These are phyloP conservation scores for Vicia villosa DNA, from an alignment of 306 rosid species.

Conservation along the genomic window DNA sequence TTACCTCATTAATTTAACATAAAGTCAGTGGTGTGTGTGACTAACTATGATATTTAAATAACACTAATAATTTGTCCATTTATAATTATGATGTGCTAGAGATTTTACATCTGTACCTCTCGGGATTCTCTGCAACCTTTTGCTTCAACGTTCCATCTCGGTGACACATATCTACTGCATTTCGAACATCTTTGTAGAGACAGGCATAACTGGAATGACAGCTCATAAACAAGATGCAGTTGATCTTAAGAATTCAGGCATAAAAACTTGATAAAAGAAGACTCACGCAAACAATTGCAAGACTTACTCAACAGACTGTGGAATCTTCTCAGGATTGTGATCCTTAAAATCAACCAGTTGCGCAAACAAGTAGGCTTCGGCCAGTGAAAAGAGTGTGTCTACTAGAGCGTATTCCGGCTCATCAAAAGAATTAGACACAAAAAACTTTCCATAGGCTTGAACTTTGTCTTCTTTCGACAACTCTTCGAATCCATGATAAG, in stretches of 20 bases:
- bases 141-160: conserved; percentile 97
- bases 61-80: too few species aligned
- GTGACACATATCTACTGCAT: conserved; percentile 97
- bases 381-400: conserved; percentile 93
- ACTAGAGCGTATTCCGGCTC: conserved; percentile 93
- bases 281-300: conserved; percentile 19
- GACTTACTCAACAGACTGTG: conserved; percentile 68
- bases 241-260: conserved; percentile 8
- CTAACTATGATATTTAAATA: too few species aligned
- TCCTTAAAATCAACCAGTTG: conserved; percentile 90
- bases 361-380: conserved; percentile 96
- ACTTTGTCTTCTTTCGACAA: conserved; percentile 92
- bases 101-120: conserved; percentile 49
- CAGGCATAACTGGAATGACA: conserved; percentile 66
- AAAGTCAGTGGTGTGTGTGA: too few species aligned
- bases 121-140: conserved; percentile 89
- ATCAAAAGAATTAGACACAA: conserved; percentile 83
- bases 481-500: conserved; percentile 93
- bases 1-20: too few species aligned
- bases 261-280: not conserved
- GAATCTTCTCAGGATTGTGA: conserved; percentile 60
- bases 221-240: conserved; percentile 4
- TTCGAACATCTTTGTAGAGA: conserved; percentile 94
- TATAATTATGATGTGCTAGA: too few species aligned
- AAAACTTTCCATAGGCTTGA: conserved; percentile 77